Conservation (phyloP, 441 rosid species). For the Flueggea neowawraea region DNA sequence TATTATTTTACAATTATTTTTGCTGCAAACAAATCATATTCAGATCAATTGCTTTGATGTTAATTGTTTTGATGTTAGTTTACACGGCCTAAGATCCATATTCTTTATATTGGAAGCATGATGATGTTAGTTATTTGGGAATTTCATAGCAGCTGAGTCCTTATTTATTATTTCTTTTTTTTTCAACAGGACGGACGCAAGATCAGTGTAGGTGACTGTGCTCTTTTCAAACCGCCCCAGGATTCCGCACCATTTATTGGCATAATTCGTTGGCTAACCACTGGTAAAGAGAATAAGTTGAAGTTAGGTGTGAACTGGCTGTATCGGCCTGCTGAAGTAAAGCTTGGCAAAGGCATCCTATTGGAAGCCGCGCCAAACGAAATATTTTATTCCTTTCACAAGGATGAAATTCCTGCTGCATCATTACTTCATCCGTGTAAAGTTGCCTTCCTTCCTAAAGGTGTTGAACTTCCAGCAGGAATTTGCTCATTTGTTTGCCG, state of each 20-base stretch:
- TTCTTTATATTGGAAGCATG: neutral
- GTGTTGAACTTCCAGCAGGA: conserved; percentile 75
- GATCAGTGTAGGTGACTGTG: conserved; percentile 88
- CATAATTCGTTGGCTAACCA: conserved; percentile 52
- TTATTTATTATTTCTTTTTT: neutral
- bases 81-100: too few relatives aligned
- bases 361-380: conserved; percentile 95
- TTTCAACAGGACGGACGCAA: conserved; percentile 72
- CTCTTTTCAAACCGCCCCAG: conserved; percentile 77
- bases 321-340: conserved; percentile 76
- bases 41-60: too few relatives aligned
- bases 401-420: conserved; percentile 89
- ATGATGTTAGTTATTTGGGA: neutral
- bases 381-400: conserved; percentile 85
- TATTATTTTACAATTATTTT: too few relatives aligned
- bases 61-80: too few relatives aligned
- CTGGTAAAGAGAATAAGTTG: conserved; percentile 47
- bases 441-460: conserved; percentile 82
- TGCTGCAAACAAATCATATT: too few relatives aligned
- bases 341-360: conserved; percentile 84
- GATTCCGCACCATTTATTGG: conserved; percentile 89
- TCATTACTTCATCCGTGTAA: conserved; percentile 91
- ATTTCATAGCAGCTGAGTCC: neutral
- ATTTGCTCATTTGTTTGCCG: conserved; percentile 83
- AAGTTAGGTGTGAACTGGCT: conserved; percentile 82